A percentile compares a stretch with the other conserved stretches of the same genome.
These are phyloP conservation scores for Microthyrium microscopicum DNA, from an alignment of 2,329 filamentous ascomycete species.

Conservation along the genomic window DNA sequence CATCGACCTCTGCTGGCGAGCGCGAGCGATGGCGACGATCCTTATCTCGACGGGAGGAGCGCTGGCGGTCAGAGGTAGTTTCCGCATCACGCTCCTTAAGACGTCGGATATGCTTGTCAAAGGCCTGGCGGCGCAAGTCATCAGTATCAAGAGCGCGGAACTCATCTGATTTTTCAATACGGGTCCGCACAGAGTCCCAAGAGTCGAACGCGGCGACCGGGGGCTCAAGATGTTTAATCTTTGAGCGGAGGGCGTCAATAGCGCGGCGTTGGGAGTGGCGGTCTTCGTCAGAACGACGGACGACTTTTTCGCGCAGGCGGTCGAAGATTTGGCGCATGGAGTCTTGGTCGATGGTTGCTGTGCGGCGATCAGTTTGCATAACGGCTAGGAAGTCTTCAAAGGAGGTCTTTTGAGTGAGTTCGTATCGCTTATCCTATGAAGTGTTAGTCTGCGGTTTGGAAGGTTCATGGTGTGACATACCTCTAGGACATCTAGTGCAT, in stretches of 20 bases:
- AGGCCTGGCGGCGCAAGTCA: conserved; percentile 64
- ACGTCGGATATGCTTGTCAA: conserved; percentile 81
- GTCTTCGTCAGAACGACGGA: conserved; percentile 69
- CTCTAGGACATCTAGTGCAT: conserved; percentile 76
- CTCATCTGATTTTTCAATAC: conserved; percentile 66
- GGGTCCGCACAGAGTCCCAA: conserved; percentile 73
- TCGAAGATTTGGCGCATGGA: conserved; percentile 70
- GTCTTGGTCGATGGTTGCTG: conserved; percentile 70
- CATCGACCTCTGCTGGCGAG: conserved; percentile 68
- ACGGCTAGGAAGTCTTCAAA: conserved; percentile 75
- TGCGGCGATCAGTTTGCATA: conserved; percentile 73
- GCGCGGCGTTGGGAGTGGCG: conserved; percentile 55
- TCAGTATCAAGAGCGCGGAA: conserved; percentile 72
- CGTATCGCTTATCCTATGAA: conserved; percentile 69
- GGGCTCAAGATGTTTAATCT: conserved; percentile 80
- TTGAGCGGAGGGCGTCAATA: conserved; percentile 67
- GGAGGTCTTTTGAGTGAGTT: conserved; percentile 71
- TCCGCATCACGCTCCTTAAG: conserved; percentile 86
- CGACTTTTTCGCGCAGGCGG: conserved; percentile 72
- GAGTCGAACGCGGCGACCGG: conserved; percentile 62
- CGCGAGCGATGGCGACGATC: conserved; percentile 27
- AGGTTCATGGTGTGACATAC: conserved; percentile 33
- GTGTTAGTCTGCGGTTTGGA: conserved; percentile 6
- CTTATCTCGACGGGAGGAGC: conserved; percentile 29
- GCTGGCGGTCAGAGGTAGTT: conserved; percentile 27